phyloP scores from a whole-genome alignment of 106 monocot species.

The Alisma plantagoaquatica region DNA sequence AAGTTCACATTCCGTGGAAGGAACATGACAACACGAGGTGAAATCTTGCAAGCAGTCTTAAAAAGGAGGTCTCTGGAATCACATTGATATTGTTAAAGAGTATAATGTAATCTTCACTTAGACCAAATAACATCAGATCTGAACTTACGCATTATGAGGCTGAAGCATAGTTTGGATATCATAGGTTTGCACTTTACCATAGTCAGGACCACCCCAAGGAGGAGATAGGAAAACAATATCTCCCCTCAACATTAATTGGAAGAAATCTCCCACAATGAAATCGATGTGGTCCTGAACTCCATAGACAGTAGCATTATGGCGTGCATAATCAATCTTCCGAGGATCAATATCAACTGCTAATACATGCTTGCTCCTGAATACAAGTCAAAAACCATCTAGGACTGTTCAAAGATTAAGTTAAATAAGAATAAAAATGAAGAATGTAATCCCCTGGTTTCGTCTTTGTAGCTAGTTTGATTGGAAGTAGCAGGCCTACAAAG shows the following conservation, averaged over 20 bases:
- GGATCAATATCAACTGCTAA: conserved; percentile 92
- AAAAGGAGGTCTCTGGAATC: conserved; percentile 56
- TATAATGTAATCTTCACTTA: neutral
- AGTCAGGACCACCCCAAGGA: conserved; percentile 98
- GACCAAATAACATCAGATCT: neutral
- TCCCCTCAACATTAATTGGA: conserved; percentile 57
- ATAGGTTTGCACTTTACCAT: conserved; percentile 56
- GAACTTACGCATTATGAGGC: conserved; percentile 64
- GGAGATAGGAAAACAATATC: conserved; percentile 79
- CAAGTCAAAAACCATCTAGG: no score
- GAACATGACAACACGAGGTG: conserved; percentile 82
- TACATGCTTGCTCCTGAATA: conserved; percentile 75
- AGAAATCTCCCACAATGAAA: conserved; percentile 77
- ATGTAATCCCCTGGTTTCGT: no score
- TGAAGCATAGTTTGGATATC: conserved; percentile 72
- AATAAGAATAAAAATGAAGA: no score
- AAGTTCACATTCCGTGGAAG: conserved; percentile 79
- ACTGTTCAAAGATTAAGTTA: no score
- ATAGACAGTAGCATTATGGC: conserved; percentile 78
- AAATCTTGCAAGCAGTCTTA: conserved; percentile 49
- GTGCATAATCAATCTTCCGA: conserved; percentile 61
- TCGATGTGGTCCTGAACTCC: conserved; percentile 69
- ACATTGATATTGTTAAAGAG: conserved; percentile 2
- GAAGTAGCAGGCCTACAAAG: no score
- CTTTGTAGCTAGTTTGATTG: no score